A percentile compares a stretch with the other conserved stretches of the same genome.
Evolutionary conservation across 176 grass and related monocot genomes (phyloP).

Genomic region (Eragrostis nindensis): DNA sequence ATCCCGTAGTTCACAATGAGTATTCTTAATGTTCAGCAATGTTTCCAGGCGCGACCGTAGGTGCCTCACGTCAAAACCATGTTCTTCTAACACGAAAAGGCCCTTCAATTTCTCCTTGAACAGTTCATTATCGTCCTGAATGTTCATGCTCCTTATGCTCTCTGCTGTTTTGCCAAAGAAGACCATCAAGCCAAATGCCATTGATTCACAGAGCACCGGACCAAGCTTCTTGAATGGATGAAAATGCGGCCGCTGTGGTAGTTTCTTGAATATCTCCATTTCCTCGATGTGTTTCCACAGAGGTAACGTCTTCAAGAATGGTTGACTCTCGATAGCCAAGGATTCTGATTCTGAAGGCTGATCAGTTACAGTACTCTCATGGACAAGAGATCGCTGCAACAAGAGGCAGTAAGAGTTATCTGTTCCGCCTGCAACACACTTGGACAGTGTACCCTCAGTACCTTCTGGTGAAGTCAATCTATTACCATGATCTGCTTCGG

Average conservation of each 20-base stretch:
- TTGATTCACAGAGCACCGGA: constrained; percentile 58
- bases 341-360: constrained; percentile 9
- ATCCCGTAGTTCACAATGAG: neutral
- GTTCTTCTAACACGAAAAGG: constrained; percentile 46
- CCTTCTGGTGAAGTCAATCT: constrained; percentile 9
- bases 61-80: constrained; percentile 59
- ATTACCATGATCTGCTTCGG: constrained; percentile 9
- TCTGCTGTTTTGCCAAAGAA: constrained; percentile 53
- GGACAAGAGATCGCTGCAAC: neutral
- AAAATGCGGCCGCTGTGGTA: constrained; percentile 56
- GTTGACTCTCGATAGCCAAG: constrained; percentile 17
- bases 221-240: constrained; percentile 24
- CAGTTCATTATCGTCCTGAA: constrained; percentile 30
- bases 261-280: constrained; percentile 51
- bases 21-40: constrained; percentile 35
- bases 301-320: constrained; percentile 49
- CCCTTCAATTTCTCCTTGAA: constrained; percentile 49
- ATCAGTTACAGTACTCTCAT: constrained; percentile 18
- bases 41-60: constrained; percentile 45
- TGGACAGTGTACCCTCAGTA: constrained; percentile 30
- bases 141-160: constrained; percentile 37
- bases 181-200: constrained; percentile 65
- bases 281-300: constrained; percentile 53
- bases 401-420: neutral
- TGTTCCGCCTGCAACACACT: constrained; percentile 6